Conservation (phyloP, 2,329 filamentous ascomycete species). For the Monosporascus ibericus region DNA sequence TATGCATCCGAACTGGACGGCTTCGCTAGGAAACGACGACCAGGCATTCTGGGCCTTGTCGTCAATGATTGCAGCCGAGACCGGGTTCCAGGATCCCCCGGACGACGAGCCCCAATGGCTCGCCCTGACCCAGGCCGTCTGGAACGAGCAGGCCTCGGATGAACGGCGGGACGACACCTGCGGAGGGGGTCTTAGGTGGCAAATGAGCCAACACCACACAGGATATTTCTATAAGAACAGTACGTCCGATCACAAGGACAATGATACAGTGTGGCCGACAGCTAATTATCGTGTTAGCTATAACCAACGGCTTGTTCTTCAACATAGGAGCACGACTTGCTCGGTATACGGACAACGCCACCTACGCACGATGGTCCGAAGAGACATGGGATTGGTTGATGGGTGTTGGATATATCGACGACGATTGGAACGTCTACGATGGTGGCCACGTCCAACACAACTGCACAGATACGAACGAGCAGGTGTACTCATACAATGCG, state of each 20-base stretch:
- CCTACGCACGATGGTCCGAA: constrained; percentile 55
- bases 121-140: constrained; percentile 57
- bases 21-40: constrained; percentile 45
- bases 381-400: constrained; percentile 50
- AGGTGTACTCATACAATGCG: constrained; percentile 47
- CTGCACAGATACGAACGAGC: constrained; percentile 38
- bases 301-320: constrained; percentile 43
- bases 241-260: constrained; percentile 7
- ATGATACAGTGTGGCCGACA: no score
- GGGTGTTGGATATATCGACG: constrained; percentile 36
- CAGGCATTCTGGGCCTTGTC: constrained; percentile 61
- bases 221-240: constrained; percentile 43
- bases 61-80: constrained; percentile 55
- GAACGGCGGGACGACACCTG: constrained; percentile 54
- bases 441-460: constrained; percentile 36
- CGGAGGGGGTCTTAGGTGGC: constrained; percentile 60
- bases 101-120: constrained; percentile 50
- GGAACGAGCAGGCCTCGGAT: constrained; percentile 50
- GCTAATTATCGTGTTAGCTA: constrained; percentile 20
- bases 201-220: constrained; percentile 55
- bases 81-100: constrained; percentile 50
- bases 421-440: constrained; percentile 40
- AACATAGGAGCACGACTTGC: constrained; percentile 52
- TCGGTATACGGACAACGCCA: constrained; percentile 56
- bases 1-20: constrained; percentile 37